phyloP scores from a whole-genome alignment of 1,139 yeast species.

The Ogataea hybrid region DNA sequence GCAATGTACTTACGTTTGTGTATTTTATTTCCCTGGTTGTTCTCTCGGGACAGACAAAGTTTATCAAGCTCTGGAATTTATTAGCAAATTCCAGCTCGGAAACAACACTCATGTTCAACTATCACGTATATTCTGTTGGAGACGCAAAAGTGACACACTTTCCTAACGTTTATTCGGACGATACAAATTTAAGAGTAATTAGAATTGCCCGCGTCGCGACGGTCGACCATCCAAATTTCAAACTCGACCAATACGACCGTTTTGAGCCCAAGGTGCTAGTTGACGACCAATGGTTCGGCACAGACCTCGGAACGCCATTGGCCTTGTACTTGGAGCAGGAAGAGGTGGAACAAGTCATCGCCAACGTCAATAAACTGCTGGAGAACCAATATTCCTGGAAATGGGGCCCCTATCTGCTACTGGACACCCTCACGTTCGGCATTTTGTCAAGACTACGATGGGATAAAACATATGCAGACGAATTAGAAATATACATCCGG shows the following conservation, averaged over 20 bases:
- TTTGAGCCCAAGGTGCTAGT: constrained; percentile 20
- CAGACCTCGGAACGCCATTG: constrained; percentile 54
- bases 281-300: constrained; percentile 47
- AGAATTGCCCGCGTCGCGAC: constrained; percentile 55
- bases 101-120: constrained; percentile 37
- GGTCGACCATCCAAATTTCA: constrained; percentile 57
- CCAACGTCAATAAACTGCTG: constrained; percentile 44
- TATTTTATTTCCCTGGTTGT: constrained; percentile 7
- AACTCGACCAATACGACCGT: constrained; percentile 31
- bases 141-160: constrained; percentile 55
- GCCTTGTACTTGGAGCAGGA: constrained; percentile 38
- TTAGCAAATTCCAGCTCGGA: constrained; percentile 29
- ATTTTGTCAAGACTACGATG: constrained; percentile 19
- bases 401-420: constrained; percentile 35
- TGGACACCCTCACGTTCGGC: constrained; percentile 48
- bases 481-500: constrained; percentile 47
- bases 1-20: constrained; percentile 13
- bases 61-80: constrained; percentile 25
- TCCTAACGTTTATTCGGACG: constrained; percentile 51
- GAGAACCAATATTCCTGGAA: constrained; percentile 37
- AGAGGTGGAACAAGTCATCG: constrained; percentile 43
- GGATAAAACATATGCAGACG: constrained; percentile 35
- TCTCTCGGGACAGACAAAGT: constrained; percentile 22
- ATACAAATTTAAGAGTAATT: constrained; percentile 50
- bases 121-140: constrained; percentile 52